Evolutionary conservation across 2,329 filamentous ascomycete species (phyloP), one percentile per base, ranked within the genome.

Genomic region (Tolypocladium endophyticum): DNA sequence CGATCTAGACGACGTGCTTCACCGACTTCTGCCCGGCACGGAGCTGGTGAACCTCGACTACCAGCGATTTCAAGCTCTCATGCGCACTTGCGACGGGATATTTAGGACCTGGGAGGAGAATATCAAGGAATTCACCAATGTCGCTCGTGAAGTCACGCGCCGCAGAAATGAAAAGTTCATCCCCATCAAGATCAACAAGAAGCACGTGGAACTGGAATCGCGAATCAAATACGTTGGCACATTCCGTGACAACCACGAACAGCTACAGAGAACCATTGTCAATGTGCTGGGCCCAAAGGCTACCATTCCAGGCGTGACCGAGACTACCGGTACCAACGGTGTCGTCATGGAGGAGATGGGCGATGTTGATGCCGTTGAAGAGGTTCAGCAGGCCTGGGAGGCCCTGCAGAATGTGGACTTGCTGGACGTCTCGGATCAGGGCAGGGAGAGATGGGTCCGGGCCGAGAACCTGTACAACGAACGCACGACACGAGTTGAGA

Each of bases 401-500:
- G 90, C 92, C 35, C 78, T 99, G 64, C 93, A 92, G 71, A 94
- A 97, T 70, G 92, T 99, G 11, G 92, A 99, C 72, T 84, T 99
- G 33, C 82, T 99, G 47, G 93, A 99, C 73, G 92, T 97, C 6
- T 90, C 92, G 6, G 82, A 86, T 0, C 90, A 95, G 72, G 94
- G 94, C 57, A 97, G 94, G 39, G 86, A 92, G 63, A 82, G 88
- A 62, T 99, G 95, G 91, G 90, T 92, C 45, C 88, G 92, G 67
- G 94, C 93, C 20, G 94, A 99, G 75, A 90, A 93, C 65, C 87
- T 90, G 45, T 99, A 99, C 79, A 97, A 97, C 66, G 95, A 99
- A 73, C 88, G 95, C 45, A 99, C 95, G 12, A 93, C 94, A 23
- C 86, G 94, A 61, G 94, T 99, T 5, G 94, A 99, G 73, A 99